Evolutionary conservation across 1,139 yeast species (phyloP).

Genomic region (Petasospora fabianii): DNA sequence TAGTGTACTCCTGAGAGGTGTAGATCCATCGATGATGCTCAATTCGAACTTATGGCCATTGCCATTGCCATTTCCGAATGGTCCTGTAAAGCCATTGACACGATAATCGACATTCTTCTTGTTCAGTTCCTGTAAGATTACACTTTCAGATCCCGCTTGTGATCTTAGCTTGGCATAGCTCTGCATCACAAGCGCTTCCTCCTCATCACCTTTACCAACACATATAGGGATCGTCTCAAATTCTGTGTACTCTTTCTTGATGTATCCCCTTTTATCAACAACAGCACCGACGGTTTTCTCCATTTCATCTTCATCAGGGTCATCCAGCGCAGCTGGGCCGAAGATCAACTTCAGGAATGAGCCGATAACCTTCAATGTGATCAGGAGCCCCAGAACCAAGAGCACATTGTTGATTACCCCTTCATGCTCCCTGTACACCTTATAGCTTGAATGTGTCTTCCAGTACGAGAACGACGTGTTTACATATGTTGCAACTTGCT

Average conservation of each 20-base stretch:
- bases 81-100: neutral
- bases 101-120: slow-evolving; percentile 1
- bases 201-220: slow-evolving; percentile 20
- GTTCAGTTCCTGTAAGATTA: slow-evolving; percentile 6
- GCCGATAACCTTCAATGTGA: slow-evolving; percentile 4
- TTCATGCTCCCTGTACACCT: slow-evolving; percentile 12
- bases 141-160: slow-evolving; percentile 2
- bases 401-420: slow-evolving; percentile 2
- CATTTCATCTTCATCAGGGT: neutral
- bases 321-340: neutral
- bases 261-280: neutral
- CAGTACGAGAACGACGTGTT: slow-evolving; percentile 3
- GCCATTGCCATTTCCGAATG: neutral
- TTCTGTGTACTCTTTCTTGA: slow-evolving; percentile 4
- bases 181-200: slow-evolving; percentile 13
- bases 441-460: slow-evolving; percentile 12
- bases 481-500: slow-evolving; percentile 1
- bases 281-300: neutral
- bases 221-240: slow-evolving; percentile 17
- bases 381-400: neutral
- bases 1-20: slow-evolving; percentile 11
- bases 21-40: slow-evolving; percentile 13
- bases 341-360: slow-evolving; percentile 4
- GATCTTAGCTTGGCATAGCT: neutral
- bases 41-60: neutral